Evolutionary conservation across 108 stramenopile species (phyloP).

Genomic region (Hondaea fermentalgiana): DNA sequence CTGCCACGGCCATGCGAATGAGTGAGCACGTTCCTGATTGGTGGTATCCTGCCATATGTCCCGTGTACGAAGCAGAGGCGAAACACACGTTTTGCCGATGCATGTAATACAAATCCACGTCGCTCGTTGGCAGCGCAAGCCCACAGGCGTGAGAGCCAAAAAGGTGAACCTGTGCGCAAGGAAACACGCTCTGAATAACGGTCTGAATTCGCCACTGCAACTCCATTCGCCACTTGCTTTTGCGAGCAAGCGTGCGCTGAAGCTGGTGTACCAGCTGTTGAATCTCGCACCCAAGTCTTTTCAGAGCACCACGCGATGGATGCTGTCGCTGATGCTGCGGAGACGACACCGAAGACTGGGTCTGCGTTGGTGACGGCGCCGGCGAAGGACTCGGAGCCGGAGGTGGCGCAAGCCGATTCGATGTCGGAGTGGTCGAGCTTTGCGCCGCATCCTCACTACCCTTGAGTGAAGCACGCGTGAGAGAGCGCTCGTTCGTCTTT

Average conservation of each 20-base stretch:
- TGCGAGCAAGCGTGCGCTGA: not conserved
- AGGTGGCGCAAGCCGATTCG: too few species aligned
- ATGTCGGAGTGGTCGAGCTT: too few species aligned
- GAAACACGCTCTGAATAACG: not conserved
- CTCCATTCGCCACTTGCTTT: not conserved
- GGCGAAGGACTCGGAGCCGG: too few species aligned
- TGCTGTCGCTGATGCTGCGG: too few species aligned
- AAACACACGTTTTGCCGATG: not conserved
- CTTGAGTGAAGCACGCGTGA: too few species aligned
- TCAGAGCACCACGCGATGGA: too few species aligned
- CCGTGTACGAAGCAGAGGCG: not conserved
- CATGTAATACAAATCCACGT: not conserved
- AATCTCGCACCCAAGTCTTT: not conserved
- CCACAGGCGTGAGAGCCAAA: constrained; percentile 17
- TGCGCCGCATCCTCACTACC: too few species aligned
- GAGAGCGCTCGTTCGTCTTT: too few species aligned
- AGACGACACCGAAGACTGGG: too few species aligned
- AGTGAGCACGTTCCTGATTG: not conserved
- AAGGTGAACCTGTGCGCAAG: not conserved
- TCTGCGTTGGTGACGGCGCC: too few species aligned
- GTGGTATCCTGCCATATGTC: not conserved
- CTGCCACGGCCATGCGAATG: not conserved
- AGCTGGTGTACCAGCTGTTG: not conserved
- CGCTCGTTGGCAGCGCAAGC: not conserved
- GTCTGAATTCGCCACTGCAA: not conserved